Evolutionary conservation across 441 rosid genomes (phyloP).

Genomic region (Eruca vesicaria): DNA sequence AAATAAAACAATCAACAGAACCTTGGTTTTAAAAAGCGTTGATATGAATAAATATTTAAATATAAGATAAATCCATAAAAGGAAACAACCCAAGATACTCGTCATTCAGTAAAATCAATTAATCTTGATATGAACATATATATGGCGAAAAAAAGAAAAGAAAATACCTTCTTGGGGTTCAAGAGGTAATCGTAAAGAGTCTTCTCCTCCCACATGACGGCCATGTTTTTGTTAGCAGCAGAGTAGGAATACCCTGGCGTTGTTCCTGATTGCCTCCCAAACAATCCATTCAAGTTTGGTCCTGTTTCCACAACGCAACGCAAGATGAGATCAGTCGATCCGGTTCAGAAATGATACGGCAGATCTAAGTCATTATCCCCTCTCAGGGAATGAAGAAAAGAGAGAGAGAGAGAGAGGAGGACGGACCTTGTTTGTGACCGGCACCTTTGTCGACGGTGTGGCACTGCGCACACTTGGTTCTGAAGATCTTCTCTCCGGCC

Average conservation of each 20-base stretch:
- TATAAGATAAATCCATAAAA: too few relatives aligned
- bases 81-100: too few relatives aligned
- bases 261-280: conserved; percentile 82
- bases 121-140: too few relatives aligned
- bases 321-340: too few relatives aligned
- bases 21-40: too few relatives aligned
- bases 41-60: too few relatives aligned
- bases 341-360: too few relatives aligned
- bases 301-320: too few relatives aligned
- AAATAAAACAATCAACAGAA: neutral
- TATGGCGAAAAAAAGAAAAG: too few relatives aligned
- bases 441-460: conserved; percentile 88
- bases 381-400: neutral
- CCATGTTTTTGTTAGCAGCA: conserved; percentile 67
- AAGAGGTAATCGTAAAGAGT: conserved; percentile 66
- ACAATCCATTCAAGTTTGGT: conserved; percentile 78
- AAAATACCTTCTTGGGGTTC: conserved; percentile 54
- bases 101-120: too few relatives aligned
- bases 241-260: conserved; percentile 71
- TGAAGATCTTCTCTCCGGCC: conserved; percentile 78
- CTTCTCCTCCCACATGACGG: conserved; percentile 64
- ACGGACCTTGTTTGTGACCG: conserved; percentile 83
- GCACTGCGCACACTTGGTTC: conserved; percentile 86
- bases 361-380: neutral
- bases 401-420: neutral